Conservation (phyloP, 2,329 filamentous ascomycete species). For the Beauveria asiatica region DNA sequence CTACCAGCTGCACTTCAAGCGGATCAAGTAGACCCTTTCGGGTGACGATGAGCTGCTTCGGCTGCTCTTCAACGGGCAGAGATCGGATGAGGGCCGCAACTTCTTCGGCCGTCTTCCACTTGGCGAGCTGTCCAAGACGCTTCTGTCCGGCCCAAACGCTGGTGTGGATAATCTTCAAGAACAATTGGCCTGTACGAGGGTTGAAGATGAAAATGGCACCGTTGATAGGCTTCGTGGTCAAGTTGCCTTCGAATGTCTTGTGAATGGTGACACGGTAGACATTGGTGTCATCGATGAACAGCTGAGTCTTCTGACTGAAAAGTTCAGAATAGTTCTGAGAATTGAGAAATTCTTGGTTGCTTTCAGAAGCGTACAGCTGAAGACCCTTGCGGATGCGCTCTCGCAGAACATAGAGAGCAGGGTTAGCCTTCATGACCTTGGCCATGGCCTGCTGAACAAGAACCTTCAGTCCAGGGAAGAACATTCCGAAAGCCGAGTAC, state of each 20-base stretch:
- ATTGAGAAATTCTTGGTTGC: conserved; percentile 98
- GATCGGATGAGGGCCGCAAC: conserved; percentile 94
- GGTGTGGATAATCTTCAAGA: conserved; percentile 98
- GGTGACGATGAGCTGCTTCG: conserved; percentile 97
- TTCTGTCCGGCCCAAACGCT: conserved; percentile 99
- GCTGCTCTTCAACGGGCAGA: conserved; percentile 92
- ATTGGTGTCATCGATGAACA: conserved; percentile 99
- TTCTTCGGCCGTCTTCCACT: conserved; percentile 99
- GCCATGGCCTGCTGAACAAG: conserved; percentile 97
- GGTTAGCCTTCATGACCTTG: conserved; percentile 99
- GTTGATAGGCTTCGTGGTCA: conserved; percentile 99
- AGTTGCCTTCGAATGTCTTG: conserved; percentile 98
- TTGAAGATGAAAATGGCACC: conserved; percentile 99
- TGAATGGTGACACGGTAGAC: conserved; percentile 99
- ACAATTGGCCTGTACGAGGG: conserved; percentile 92
- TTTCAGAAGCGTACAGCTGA: conserved; percentile 95
- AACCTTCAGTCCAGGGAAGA: conserved; percentile 95
- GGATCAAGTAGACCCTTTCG: conserved; percentile 95
- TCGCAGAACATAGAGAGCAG: conserved; percentile 87
- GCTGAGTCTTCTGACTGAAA: conserved; percentile 97
- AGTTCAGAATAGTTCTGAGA: conserved; percentile 99
- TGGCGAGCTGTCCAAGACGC: conserved; percentile 93
- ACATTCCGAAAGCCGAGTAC: conserved; percentile 96
- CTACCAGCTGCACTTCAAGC: conserved; percentile 90
- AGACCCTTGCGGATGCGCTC: conserved; percentile 98